Conservation (phyloP, 2,329 filamentous ascomycete species). For the Aspergillus sp. region DNA sequence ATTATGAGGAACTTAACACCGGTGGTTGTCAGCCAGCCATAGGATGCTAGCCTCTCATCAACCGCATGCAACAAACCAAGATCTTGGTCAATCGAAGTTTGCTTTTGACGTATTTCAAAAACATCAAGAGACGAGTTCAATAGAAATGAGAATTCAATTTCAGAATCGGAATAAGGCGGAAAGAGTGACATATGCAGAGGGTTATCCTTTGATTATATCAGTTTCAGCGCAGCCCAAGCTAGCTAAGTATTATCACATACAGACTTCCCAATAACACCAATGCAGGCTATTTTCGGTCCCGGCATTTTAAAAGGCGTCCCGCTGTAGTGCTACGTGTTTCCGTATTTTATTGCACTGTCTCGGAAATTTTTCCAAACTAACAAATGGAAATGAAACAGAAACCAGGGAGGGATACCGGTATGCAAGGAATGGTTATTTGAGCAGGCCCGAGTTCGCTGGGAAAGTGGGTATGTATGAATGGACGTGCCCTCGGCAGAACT, state of each 20-base stretch:
- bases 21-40: constrained; percentile 96
- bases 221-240: neutral
- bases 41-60: constrained; percentile 88
- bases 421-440: neutral
- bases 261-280: constrained; percentile 91
- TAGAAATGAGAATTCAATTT: constrained; percentile 84
- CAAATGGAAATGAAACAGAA: neutral
- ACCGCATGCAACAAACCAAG: constrained; percentile 89
- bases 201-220: constrained; percentile 68
- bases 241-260: constrained; percentile 51
- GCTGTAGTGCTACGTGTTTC: neutral
- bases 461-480: neutral
- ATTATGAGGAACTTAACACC: constrained; percentile 87
- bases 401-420: neutral
- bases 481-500: no score
- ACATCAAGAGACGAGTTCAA: constrained; percentile 90
- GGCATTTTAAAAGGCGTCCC: constrained; percentile 38
- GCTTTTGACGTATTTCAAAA: constrained; percentile 79
- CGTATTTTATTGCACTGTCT: neutral
- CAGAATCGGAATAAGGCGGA: constrained; percentile 65
- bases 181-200: constrained; percentile 92
- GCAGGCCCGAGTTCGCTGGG: neutral
- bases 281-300: constrained; percentile 79
- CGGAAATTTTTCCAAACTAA: neutral
- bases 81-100: constrained; percentile 75